These are phyloP conservation scores for Phytomonas sp. DNA, from an alignment of 208 protist species.

Conservation along the genomic window DNA sequence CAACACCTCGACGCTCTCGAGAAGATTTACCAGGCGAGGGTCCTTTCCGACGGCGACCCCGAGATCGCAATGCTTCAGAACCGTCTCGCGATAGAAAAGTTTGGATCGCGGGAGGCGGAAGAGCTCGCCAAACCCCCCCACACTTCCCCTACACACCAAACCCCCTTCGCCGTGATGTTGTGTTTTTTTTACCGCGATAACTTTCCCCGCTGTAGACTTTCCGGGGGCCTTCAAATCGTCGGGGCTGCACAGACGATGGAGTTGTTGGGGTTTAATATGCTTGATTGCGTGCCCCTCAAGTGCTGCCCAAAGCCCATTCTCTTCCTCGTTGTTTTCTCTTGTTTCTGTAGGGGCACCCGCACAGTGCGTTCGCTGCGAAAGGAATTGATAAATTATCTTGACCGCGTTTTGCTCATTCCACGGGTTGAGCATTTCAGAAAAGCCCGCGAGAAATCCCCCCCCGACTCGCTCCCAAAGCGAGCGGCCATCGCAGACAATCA, in stretches of 20 bases:
- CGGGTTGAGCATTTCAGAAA: constrained; percentile 26
- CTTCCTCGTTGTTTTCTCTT: not conserved
- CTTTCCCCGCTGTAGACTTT: not conserved
- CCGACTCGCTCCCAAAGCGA: constrained; percentile 69
- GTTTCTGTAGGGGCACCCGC: not conserved
- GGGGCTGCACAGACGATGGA: not conserved
- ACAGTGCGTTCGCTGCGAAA: constrained; percentile 11
- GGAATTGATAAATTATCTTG: constrained; percentile 45
- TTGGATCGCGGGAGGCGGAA: constrained; percentile 57
- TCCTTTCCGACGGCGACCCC: constrained; percentile 33
- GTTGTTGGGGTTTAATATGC: constrained; percentile 30
- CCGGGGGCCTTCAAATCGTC: not conserved
- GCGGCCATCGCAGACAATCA: constrained; percentile 59
- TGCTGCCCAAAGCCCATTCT: constrained; percentile 9
- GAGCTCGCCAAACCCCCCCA: constrained; percentile 44
- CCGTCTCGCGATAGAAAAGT: constrained; percentile 63
- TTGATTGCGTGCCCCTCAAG: constrained; percentile 31
- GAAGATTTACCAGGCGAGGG: constrained; percentile 26
- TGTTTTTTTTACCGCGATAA: constrained; percentile 28
- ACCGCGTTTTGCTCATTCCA: constrained; percentile 86
- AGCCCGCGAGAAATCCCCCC: constrained; percentile 17
- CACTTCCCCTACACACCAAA: constrained; percentile 39
- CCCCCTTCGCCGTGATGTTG: constrained; percentile 56
- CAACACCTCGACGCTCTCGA: constrained; percentile 64
- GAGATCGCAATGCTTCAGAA: constrained; percentile 41